Evolutionary conservation across 306 rosid genomes (phyloP), one percentile per base, ranked within the genome.

Genomic region (Phaseolus lunatus): DNA sequence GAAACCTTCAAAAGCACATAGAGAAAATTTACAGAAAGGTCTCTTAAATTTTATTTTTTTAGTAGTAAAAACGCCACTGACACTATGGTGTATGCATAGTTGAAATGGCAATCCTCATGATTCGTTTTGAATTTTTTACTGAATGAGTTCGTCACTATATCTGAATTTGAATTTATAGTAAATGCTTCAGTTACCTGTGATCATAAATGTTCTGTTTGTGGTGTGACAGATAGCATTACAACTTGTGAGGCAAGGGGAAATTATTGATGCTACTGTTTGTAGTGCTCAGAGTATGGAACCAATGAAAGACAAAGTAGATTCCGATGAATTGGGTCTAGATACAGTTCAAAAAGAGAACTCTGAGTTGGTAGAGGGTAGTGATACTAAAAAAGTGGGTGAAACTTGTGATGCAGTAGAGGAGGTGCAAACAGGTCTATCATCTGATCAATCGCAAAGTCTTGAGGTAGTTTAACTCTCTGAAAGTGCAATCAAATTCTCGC

Each of bases 21-120:
- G 99, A 96, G 80, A 96, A 91, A 88, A 91, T 96, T 62, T 96
- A 92, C 72, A 90, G 93, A 71, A 96, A 96, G 98, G 99, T 96
- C 81, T 80, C 84, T 78, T 73, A 5, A 70, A 56, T 39, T 39
- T 9, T 39, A 20, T 58, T 16, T 64, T 59, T 68, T 20, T 61
- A 14, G 56, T 13, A 37, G 24, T 54, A 70, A 27, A 48, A 20
- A 49, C 24, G 47, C 56, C 67, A 53, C 22, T 27, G 5, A 50
- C 68, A 19, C 50, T 44, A 62, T 31, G 45, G n/a, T 22, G 57
- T 20, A 19, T 62, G 41, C 22, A 47, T 62, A 24, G 41, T 66
- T 84, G 66, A 49, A 49, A 58, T 67, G 73, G 49, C 35, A 16
- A 59, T 24, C 18, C n/a, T 61, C 62, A 58, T 72, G 74, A 41